A percentile compares a stretch with the other conserved stretches of the same genome.
Conservation (phyloP, 208 protist species). For the Borovskyia barvae region DNA sequence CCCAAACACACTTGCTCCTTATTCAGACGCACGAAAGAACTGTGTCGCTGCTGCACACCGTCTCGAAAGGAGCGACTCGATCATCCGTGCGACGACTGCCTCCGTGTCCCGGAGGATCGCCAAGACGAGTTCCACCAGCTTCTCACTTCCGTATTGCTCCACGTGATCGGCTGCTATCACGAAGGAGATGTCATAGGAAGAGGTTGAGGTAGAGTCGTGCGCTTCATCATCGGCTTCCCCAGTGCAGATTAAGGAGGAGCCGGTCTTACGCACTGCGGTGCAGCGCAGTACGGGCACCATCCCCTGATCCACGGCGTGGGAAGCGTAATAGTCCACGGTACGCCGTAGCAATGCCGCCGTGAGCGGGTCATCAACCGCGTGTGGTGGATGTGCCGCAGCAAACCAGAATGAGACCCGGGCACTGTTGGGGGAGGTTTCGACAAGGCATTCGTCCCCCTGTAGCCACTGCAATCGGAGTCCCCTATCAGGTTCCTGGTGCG, state of each 20-base stretch:
- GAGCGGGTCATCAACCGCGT: slow-evolving; percentile 93
- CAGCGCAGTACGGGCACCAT: slow-evolving; percentile 16
- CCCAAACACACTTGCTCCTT: not conserved
- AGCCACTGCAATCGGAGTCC: slow-evolving; percentile 31
- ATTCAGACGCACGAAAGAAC: slow-evolving; percentile 21
- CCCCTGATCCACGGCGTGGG: slow-evolving; percentile 57
- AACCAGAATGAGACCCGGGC: slow-evolving; percentile 93
- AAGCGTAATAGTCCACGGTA: slow-evolving; percentile 97
- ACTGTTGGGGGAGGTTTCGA: slow-evolving; percentile 95
- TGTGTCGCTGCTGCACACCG: slow-evolving; percentile 34
- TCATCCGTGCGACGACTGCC: slow-evolving; percentile 95
- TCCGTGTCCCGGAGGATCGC: slow-evolving; percentile 96
- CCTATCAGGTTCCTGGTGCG: too few relatives aligned
- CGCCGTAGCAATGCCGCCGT: slow-evolving; percentile 91
- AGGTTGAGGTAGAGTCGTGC: too few relatives aligned
- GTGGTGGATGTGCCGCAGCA: slow-evolving; percentile 66
- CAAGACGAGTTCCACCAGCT: slow-evolving; percentile 97
- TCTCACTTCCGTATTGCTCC: slow-evolving; percentile 93
- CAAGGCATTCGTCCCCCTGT: slow-evolving; percentile 85
- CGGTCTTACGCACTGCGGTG: not conserved
- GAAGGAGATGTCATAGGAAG: slow-evolving; percentile 17
- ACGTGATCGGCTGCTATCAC: slow-evolving; percentile 75
- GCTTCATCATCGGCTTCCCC: too few relatives aligned
- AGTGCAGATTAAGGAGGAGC: too few relatives aligned
- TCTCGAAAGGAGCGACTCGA: slow-evolving; percentile 66